A percentile compares a stretch with the other conserved stretches of the same genome.
These are phyloP conservation scores for Aspergillus leporis DNA, from an alignment of 495 filamentous ascomycete genomes.

Conservation along the genomic window DNA sequence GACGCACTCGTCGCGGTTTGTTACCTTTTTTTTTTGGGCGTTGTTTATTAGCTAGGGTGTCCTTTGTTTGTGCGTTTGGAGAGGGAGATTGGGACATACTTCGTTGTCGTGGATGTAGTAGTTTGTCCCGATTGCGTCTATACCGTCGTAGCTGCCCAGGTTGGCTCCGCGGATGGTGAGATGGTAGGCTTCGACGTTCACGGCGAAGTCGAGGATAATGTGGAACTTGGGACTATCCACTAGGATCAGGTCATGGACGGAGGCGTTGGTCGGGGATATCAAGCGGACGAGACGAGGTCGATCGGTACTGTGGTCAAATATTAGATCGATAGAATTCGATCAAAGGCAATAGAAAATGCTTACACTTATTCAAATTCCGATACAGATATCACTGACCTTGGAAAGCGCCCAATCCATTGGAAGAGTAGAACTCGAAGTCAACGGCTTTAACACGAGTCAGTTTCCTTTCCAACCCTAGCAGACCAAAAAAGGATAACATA, in stretches of 20 bases:
- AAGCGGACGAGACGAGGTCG: constrained; percentile 35
- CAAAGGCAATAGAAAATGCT: background rate
- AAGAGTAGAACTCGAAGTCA: constrained; percentile 48
- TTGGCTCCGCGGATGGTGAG: constrained; percentile 45
- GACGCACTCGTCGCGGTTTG: constrained; percentile 51
- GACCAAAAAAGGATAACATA: background rate
- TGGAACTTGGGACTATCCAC: constrained; percentile 50
- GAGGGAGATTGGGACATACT: constrained; percentile 12
- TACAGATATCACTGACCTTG: constrained; percentile 48
- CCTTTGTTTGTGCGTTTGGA: background rate
- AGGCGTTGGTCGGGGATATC: constrained; percentile 35
- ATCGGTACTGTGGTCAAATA: constrained; percentile 24
- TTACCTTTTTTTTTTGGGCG: constrained; percentile 24
- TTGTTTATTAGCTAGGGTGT: background rate
- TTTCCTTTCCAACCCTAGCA: background rate
- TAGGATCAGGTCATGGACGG: constrained; percentile 45
- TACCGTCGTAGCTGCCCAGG: constrained; percentile 45
- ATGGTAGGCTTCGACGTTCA: constrained; percentile 46
- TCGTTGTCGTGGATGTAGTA: constrained; percentile 49
- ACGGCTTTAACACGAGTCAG: constrained; percentile 18
- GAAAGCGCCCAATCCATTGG: constrained; percentile 43
- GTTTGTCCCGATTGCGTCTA: constrained; percentile 44
- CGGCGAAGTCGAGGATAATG: constrained; percentile 40
- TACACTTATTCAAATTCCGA: constrained; percentile 28
- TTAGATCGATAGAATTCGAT: background rate